Base-by-base conservation (phyloP, 108 stramenopile species). In the Nannochloropsis gaditana region DNA sequence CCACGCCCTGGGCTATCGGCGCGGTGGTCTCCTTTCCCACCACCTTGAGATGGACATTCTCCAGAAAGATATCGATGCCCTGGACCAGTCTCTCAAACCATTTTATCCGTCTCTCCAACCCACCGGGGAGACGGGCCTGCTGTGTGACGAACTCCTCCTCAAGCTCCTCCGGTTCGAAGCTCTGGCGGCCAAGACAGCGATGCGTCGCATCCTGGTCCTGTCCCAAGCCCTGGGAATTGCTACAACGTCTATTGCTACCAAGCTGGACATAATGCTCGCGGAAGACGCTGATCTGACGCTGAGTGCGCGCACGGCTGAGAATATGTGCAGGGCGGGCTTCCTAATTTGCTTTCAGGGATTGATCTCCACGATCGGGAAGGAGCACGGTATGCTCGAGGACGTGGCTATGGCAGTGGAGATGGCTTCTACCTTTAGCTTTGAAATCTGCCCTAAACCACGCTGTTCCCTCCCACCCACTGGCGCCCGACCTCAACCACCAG, bases 21-120 rank as follows among this genome's bases (percentile, higher is more conserved):
- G 59, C n/a, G 59, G 59, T 73, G 59, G 59, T n/a, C 59, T 73
- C 59, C 59, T 73, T n/a, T n/a, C 59, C 59, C 59, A 73, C 59
- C 3, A 73, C 59, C 3, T 73, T 73, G 5, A 73, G 2, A 4
- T 73, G n/a, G 59, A 15, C 59, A n/a, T n/a, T n/a, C 59, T 73
- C 59, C 59, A 73, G 59, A 73, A 73, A 73, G 59, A 73, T n/a
- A 3, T 73, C 59, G 2, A n/a, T n/a, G 59, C 5, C n/a, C 59
- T 73, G 19, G 59, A 73, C n/a, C 59, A 73, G n/a, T 73, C 59
- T 8, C 59, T 73, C n/a, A 4, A n/a, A 15, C 59, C n/a, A 4
- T n/a, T 8, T n/a, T 6, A 4, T n/a, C 6, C 8, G 3, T 73
- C 59, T n/a, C 4, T 73, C 59, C 59, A n/a, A 15, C 59, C 59